Evolutionary conservation across 2,329 filamentous ascomycete species (phyloP).

Genomic region (Scedosporium apiospermum): DNA sequence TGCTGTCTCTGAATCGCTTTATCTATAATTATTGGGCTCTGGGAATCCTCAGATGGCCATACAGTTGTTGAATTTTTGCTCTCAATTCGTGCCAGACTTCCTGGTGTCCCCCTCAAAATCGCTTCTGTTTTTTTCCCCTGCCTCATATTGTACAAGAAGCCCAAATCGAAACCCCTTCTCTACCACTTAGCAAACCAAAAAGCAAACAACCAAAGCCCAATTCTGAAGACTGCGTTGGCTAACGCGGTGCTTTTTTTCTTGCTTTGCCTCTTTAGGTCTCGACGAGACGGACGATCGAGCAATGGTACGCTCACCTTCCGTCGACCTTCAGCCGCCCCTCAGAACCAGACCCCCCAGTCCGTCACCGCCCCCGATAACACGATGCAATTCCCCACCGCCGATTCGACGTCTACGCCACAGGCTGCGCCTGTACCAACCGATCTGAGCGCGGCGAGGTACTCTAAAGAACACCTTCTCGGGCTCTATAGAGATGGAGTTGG

Average conservation of each 20-base stretch:
- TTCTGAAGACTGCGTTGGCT: background rate
- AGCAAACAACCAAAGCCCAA: background rate
- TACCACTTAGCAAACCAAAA: background rate
- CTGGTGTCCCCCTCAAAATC: too few relatives aligned
- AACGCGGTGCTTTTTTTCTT: background rate
- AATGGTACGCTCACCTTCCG: slow-evolving; percentile 59
- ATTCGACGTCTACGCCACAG: slow-evolving; percentile 18
- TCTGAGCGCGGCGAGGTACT: slow-evolving; percentile 52
- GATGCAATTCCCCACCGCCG: slow-evolving; percentile 18
- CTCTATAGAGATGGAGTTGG: slow-evolving; percentile 44
- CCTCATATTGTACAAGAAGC: background rate
- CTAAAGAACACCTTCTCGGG: slow-evolving; percentile 67
- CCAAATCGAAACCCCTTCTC: background rate
- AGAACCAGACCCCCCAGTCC: slow-evolving; percentile 29
- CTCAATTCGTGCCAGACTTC: too few relatives aligned
- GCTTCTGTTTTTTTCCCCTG: background rate
- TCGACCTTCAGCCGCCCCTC: slow-evolving; percentile 50
- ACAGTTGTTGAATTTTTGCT: too few relatives aligned
- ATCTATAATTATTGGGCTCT: background rate
- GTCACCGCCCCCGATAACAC: background rate
- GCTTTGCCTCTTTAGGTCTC: slow-evolving; percentile 34
- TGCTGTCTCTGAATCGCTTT: too few relatives aligned
- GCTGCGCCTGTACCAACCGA: slow-evolving; percentile 16
- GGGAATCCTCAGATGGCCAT: background rate
- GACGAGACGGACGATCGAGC: slow-evolving; percentile 45